Conservation (phyloP, 768 basidiomycete genomes). For the Rossbeevera mucosa region DNA sequence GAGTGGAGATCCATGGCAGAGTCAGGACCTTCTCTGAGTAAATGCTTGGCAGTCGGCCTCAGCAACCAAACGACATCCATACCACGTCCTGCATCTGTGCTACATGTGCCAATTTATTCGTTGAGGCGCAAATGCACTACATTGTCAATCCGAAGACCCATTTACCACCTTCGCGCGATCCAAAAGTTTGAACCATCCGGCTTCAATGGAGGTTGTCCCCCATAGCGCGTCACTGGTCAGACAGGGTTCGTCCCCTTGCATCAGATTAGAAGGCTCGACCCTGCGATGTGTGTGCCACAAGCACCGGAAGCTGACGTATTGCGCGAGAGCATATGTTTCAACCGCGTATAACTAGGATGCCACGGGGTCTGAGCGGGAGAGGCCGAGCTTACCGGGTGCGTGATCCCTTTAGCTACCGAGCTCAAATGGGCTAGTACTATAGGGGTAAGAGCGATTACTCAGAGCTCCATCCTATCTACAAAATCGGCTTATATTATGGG, state of each 20-base stretch:
- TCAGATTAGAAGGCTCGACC: neutral
- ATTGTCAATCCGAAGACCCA: neutral
- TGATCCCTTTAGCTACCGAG: neutral
- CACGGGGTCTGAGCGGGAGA: neutral
- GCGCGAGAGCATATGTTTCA: neutral
- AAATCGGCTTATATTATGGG: no score
- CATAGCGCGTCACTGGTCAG: neutral
- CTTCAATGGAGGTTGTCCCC: neutral
- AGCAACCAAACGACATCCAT: neutral
- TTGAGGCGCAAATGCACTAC: neutral
- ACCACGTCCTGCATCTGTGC: neutral
- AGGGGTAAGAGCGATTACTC: neutral
- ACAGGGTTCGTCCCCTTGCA: neutral
- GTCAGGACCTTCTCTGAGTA: neutral
- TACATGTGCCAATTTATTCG: neutral
- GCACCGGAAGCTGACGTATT: neutral
- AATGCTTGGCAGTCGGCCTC: neutral
- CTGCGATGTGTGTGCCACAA: neutral
- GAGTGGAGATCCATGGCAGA: no score
- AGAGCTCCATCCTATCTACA: no score
- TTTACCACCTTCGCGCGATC: neutral
- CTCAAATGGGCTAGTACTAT: neutral
- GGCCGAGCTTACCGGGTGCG: neutral
- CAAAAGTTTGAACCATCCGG: neutral
- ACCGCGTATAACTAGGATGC: neutral